These are phyloP conservation scores for Sphaerobolus stellatus DNA, from an alignment of 1,284 basidiomycete genomes.

Conservation along the genomic window DNA sequence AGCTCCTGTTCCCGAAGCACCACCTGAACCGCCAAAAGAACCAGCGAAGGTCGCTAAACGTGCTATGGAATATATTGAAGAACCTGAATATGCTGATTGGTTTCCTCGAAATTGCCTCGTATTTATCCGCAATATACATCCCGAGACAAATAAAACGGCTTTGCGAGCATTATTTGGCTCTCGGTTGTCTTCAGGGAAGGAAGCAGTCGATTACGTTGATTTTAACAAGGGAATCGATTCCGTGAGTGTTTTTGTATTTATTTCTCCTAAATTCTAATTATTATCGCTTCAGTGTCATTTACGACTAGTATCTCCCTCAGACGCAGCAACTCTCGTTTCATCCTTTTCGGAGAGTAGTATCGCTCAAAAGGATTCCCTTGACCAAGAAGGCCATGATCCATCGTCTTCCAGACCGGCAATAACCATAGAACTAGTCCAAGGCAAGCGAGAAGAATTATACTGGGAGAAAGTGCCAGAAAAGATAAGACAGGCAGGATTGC, in stretches of 20 bases:
- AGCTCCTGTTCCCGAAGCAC: background rate
- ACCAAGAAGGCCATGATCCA: conserved; percentile 36
- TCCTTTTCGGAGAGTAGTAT: conserved; percentile 41
- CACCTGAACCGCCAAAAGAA: background rate
- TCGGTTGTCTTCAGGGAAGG: conserved; percentile 32
- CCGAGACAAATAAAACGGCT: conserved; percentile 74
- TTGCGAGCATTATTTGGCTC: conserved; percentile 56
- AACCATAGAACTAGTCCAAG: conserved; percentile 53
- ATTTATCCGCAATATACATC: conserved; percentile 65
- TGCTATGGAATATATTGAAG: background rate
- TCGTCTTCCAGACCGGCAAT: conserved; percentile 29
- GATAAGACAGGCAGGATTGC: too few species aligned
- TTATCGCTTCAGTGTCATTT: conserved; percentile 58
- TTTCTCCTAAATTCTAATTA: background rate
- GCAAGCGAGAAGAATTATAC: conserved; percentile 66
- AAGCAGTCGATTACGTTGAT: conserved; percentile 70
- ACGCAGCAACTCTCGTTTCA: conserved; percentile 44
- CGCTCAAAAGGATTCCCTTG: conserved; percentile 50
- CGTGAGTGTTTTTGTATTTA: conserved; percentile 39
- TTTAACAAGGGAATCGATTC: conserved; percentile 73
- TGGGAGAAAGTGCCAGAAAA: conserved; percentile 78
- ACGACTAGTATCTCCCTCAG: conserved; percentile 55
- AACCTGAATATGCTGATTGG: conserved; percentile 23
- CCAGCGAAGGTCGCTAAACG: background rate
- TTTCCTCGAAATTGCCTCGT: conserved; percentile 67